Percentiles rank a stretch among this genome's conserved stretches.
Evolutionary conservation across 2,329 filamentous ascomycete species (phyloP).

Genomic region (Ceratocystis smalleyi): DNA sequence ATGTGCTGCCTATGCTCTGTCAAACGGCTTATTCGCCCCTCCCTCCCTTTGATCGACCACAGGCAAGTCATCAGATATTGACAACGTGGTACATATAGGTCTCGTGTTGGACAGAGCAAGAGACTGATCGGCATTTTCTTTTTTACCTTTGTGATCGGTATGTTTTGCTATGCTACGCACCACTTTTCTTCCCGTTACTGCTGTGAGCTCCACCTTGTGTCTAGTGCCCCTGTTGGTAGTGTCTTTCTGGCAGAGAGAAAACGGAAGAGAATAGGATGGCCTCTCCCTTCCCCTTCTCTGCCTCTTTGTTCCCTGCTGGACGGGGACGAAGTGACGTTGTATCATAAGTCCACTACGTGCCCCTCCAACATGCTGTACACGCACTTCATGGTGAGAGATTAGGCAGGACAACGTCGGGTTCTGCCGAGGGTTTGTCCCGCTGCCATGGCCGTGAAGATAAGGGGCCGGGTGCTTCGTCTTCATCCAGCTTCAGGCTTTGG

Average conservation of each 20-base stretch:
- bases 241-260: background rate
- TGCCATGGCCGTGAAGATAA: too few species aligned
- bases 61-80: conserved; percentile 1
- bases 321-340: background rate
- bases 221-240: background rate
- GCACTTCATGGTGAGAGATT: background rate
- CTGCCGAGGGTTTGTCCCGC: background rate
- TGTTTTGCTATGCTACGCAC: background rate
- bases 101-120: background rate
- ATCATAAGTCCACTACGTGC: background rate
- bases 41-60: background rate
- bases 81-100: background rate
- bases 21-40: background rate
- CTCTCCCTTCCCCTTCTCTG: background rate
- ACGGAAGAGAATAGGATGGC: background rate
- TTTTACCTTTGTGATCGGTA: background rate
- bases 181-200: background rate
- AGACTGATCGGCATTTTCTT: background rate
- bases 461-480: too few species aligned
- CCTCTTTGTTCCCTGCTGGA: background rate
- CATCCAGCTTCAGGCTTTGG: too few species aligned
- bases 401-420: background rate
- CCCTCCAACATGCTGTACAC: background rate
- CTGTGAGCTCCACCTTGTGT: background rate
- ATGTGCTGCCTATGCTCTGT: background rate